Evolutionary conservation across 75 land plant genomes (phyloP).

Genomic region (Azolla pinnata): DNA sequence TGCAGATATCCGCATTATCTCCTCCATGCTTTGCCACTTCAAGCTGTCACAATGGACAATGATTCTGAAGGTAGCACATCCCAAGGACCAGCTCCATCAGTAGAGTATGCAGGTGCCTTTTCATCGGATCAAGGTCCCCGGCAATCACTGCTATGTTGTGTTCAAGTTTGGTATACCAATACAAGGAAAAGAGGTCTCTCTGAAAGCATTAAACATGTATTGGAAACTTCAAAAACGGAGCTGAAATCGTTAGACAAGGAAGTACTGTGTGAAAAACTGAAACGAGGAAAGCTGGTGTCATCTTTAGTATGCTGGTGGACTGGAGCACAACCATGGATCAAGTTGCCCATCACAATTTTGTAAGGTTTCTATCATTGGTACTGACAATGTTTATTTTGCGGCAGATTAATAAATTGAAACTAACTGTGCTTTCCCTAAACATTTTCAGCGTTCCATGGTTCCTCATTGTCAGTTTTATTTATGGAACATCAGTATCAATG

Average conservation of each 20-base stretch:
- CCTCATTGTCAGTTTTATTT: conserved; percentile 37
- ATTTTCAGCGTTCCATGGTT: conserved; percentile 59
- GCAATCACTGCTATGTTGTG: conserved; percentile 11
- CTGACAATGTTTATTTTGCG: too few species aligned
- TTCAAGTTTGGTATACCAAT: conserved; percentile 13
- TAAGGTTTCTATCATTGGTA: conserved; percentile 4
- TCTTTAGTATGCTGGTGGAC: conserved; percentile 14
- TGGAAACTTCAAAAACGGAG: conserved; percentile 13
- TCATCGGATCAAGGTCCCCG: conserved; percentile 11
- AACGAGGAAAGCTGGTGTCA: conserved; percentile 7
- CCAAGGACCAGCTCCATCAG: conserved; percentile 8
- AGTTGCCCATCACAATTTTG: conserved; percentile 27
- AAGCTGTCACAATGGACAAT: conserved; percentile 18
- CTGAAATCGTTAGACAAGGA: conserved; percentile 11
- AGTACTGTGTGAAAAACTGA: conserved; percentile 8
- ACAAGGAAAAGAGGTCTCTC: conserved; percentile 9
- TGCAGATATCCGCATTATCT: neutral
- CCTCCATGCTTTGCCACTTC: conserved; percentile 15
- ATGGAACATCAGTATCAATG: conserved; percentile 54
- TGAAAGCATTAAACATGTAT: conserved; percentile 10
- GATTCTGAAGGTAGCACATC: conserved; percentile 13
- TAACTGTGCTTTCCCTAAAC: too few species aligned
- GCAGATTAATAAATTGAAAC: too few species aligned
- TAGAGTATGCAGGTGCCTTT: conserved; percentile 7
- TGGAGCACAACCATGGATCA: conserved; percentile 19